Conservation (phyloP, 495 filamentous ascomycete species). For the Aspergillus diversus region DNA sequence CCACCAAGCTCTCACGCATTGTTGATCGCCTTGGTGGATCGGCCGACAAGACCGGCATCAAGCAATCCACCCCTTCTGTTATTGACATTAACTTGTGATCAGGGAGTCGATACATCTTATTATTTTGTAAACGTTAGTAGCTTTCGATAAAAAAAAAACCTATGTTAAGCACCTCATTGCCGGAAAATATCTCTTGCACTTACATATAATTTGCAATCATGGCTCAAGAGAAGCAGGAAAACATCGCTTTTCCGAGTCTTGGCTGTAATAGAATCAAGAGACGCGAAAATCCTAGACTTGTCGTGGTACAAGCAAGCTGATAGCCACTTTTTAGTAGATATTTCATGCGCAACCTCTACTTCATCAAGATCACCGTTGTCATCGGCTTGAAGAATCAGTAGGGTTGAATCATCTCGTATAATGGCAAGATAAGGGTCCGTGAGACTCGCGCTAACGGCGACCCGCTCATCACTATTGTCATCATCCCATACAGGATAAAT, state of each 20-base stretch:
- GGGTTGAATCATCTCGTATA: conserved; percentile 76
- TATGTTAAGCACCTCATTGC: neutral
- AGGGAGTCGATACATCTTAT: conserved; percentile 45
- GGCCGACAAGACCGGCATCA: conserved; percentile 73
- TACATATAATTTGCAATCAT: conserved; percentile 73
- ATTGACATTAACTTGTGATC: conserved; percentile 40
- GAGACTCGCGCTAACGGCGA: conserved; percentile 80
- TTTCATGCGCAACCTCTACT: conserved; percentile 60
- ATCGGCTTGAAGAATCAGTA: conserved; percentile 75
- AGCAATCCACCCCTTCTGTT: conserved; percentile 70
- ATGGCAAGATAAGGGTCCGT: conserved; percentile 87
- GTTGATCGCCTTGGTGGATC: conserved; percentile 73
- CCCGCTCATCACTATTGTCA: conserved; percentile 75
- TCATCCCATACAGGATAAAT: conserved; percentile 91
- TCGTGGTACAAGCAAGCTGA: conserved; percentile 81
- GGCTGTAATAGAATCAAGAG: conserved; percentile 43
- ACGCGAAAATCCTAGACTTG: conserved; percentile 56
- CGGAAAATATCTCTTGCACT: conserved; percentile 28
- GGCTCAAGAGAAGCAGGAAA: conserved; percentile 74
- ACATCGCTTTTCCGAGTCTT: conserved; percentile 49
- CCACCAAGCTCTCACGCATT: conserved; percentile 69
- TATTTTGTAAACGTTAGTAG: conserved; percentile 17
- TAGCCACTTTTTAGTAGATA: conserved; percentile 68
- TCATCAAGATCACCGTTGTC: conserved; percentile 85
- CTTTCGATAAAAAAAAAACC: neutral